Evolutionary conservation across 768 basidiomycete genomes (phyloP).

Genomic region (Amanita jacksonii): DNA sequence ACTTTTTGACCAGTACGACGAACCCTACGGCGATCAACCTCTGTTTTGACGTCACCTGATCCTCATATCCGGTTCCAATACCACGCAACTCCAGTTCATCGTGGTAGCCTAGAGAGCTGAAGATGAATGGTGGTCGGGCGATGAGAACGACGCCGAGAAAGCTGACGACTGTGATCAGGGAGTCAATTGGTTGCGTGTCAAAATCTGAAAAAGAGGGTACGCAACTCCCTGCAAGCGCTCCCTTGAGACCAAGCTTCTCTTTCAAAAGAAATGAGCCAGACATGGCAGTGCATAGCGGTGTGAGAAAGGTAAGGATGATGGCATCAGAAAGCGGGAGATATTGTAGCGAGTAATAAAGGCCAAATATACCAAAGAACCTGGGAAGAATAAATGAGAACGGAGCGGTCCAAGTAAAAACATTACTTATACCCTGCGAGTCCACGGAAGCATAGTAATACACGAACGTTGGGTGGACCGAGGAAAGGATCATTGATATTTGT

Average conservation of each 20-base stretch:
- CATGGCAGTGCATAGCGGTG: conserved; percentile 56
- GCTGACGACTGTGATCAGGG: conserved; percentile 40
- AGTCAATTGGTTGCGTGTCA: background rate
- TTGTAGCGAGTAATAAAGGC: conserved; percentile 61
- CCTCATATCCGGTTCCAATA: background rate
- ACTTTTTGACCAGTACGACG: too few relatives aligned
- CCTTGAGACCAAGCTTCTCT: conserved; percentile 46
- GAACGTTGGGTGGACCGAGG: conserved; percentile 60
- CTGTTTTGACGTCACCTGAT: conserved; percentile 14
- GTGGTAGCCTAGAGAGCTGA: conserved; percentile 28
- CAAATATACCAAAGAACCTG: conserved; percentile 65
- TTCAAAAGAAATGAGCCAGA: conserved; percentile 33
- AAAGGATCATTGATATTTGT: conserved; percentile 42
- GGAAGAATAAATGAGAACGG: background rate
- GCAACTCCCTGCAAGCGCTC: conserved; percentile 39
- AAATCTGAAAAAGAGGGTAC: background rate
- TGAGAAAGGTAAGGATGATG: conserved; percentile 65
- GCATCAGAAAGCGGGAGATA: conserved; percentile 75
- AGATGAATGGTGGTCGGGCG: conserved; percentile 67
- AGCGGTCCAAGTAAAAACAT: conserved; percentile 9
- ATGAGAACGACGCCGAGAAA: conserved; percentile 74
- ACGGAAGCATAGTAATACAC: conserved; percentile 43
- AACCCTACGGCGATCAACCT: conserved; percentile 55
- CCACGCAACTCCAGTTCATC: background rate
- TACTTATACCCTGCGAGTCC: conserved; percentile 70